Evolutionary conservation across 1,284 basidiomycete species (phyloP), one percentile per base, ranked within the genome.

Genomic region (Microstroma glucosiphilum): DNA sequence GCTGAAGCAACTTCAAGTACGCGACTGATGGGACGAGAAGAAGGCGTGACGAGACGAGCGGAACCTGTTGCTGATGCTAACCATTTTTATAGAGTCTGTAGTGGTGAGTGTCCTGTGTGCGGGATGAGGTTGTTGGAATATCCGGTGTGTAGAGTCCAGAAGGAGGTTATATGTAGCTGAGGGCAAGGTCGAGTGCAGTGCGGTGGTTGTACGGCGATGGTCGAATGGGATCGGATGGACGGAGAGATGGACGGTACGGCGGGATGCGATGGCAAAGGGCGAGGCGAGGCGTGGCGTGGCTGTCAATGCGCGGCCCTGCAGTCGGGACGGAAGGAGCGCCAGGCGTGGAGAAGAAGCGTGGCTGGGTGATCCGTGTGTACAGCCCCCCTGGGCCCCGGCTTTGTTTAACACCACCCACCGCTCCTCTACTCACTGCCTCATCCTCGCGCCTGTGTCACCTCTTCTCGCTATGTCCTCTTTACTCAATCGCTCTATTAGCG

Each of bases 71-170:
- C 43, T 48, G 43, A 48, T 48, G 43, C 43, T 48, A 48, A 48
- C 43, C 43, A 48, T 48, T 48, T 3, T 48, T 17, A 48, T n/a
- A 48, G 43, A n/a, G 43, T 48, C 43, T 48, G 43, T 48, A 48
- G 43, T 17, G 17, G 43, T 48, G 21, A n/a, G 43, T 48, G 43
- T 48, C 17, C 17, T 48, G 43, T 48, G 6, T 48, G 43, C 43
- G 43, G 13, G 43, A 48, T 48, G 43, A 48, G 43, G 43, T 12
- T 4, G 30, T 4, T 3, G 30, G 3, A 9, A 9, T 37, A 9
- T 48, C 13, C 13, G 43, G 12, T 48, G n/a, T 6, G 15, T 4
- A 21, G 43, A 48, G 43, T 48, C 17, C 43, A 21, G 30, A 37
- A 37, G 9, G 30, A 37, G 30, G 12, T 3, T 4, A 6, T 48